These are phyloP conservation scores for Scheffersomyces cryptocercus DNA, from an alignment of 1,139 yeast species.

Conservation along the genomic window DNA sequence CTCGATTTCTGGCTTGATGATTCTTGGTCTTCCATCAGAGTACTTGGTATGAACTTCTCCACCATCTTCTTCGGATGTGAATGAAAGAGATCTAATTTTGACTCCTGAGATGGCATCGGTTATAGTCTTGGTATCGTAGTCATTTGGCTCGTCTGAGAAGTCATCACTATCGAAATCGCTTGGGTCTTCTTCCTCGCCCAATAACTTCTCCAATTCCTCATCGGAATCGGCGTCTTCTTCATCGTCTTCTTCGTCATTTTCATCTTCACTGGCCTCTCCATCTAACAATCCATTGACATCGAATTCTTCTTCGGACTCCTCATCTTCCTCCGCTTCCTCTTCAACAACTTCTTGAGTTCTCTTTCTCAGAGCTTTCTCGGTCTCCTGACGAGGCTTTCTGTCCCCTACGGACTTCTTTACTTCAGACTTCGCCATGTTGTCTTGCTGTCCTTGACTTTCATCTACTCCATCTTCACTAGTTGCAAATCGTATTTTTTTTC, in stretches of 20 bases:
- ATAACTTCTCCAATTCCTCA: slow-evolving; percentile 57
- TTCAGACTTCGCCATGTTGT: slow-evolving; percentile 8
- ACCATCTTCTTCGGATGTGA: slow-evolving; percentile 28
- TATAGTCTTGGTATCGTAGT: slow-evolving; percentile 45
- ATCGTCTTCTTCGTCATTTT: slow-evolving; percentile 25
- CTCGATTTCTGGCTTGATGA: slow-evolving; percentile 83
- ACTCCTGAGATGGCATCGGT: slow-evolving; percentile 58
- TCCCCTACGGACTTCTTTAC: slow-evolving; percentile 3
- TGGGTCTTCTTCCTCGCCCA: slow-evolving; percentile 52
- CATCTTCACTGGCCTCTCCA: slow-evolving; percentile 25
- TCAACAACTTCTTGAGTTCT: slow-evolving; percentile 16
- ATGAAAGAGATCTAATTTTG: slow-evolving; percentile 50
- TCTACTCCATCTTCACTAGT: too few species aligned
- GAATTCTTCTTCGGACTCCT: slow-evolving; percentile 30
- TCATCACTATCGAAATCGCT: slow-evolving; percentile 41
- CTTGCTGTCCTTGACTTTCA: background rate
- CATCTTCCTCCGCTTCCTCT: slow-evolving; percentile 26
- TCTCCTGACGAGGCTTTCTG: slow-evolving; percentile 3
- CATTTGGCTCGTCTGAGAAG: slow-evolving; percentile 50
- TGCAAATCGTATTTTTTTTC: too few species aligned
- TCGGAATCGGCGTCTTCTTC: slow-evolving; percentile 53
- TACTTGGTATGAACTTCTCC: slow-evolving; percentile 49
- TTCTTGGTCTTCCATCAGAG: slow-evolving; percentile 79
- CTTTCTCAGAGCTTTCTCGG: slow-evolving; percentile 12
- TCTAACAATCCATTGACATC: slow-evolving; percentile 31